These are phyloP conservation scores for Russula virescens DNA, from an alignment of 768 basidiomycete genomes.

Conservation along the genomic window DNA sequence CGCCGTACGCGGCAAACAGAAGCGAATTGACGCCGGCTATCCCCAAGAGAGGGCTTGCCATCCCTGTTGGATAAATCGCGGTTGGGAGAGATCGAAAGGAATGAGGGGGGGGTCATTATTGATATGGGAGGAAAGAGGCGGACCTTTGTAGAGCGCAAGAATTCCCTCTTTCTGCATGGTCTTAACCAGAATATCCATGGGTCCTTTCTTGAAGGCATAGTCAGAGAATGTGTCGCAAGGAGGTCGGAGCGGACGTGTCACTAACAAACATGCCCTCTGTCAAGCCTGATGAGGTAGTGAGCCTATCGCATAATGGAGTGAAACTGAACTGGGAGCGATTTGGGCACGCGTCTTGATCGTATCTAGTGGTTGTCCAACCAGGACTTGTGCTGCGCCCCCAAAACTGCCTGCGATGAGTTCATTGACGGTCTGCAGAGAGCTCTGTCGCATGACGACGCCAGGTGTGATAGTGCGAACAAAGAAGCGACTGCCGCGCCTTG, in stretches of 20 bases:
- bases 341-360: slow-evolving; percentile 87
- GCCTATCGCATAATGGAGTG: slow-evolving; percentile 1
- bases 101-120: not conserved
- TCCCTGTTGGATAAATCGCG: slow-evolving; percentile 45
- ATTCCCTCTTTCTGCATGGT: slow-evolving; percentile 85
- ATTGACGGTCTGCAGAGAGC: slow-evolving; percentile 52
- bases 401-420: slow-evolving; percentile 85
- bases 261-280: slow-evolving; percentile 86
- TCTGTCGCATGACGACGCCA: slow-evolving; percentile 9
- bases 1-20: slow-evolving; percentile 87
- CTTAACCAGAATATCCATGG: slow-evolving; percentile 82
- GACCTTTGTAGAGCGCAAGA: slow-evolving; percentile 93
- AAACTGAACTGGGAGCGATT: slow-evolving; percentile 67
- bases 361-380: slow-evolving; percentile 90
- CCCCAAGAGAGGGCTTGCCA: slow-evolving; percentile 86
- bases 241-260: slow-evolving; percentile 16
- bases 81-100: not conserved
- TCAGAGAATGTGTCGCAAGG: not conserved
- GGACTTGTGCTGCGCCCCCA: slow-evolving; percentile 90
- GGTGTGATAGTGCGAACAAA: not conserved
- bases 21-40: slow-evolving; percentile 96
- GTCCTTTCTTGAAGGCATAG: slow-evolving; percentile 61
- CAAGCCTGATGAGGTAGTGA: slow-evolving; percentile 7
- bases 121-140: slow-evolving; percentile 5
- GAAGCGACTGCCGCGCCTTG: not conserved